Percentiles rank a stretch among this genome's conserved stretches.
Evolutionary conservation across 2,329 filamentous ascomycete species (phyloP).

Genomic region (Alternaria sp.): DNA sequence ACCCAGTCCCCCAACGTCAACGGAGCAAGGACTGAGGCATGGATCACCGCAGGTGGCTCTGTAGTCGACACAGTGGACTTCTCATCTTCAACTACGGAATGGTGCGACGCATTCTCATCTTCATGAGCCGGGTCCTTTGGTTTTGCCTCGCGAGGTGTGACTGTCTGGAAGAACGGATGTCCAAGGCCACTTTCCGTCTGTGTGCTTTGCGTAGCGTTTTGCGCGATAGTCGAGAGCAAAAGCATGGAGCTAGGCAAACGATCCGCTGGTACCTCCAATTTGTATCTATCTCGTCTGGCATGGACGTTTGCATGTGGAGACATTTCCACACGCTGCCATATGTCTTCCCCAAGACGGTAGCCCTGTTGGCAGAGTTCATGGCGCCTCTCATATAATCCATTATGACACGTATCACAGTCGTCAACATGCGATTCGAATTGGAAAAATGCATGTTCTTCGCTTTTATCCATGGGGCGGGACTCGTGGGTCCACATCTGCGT

Average conservation of each 20-base stretch:
- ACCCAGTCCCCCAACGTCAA: background rate
- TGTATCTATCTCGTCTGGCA: slow-evolving; percentile 13
- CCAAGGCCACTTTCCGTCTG: too few species aligned
- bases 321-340: slow-evolving; percentile 37
- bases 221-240: slow-evolving; percentile 33
- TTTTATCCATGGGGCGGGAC: slow-evolving; percentile 9
- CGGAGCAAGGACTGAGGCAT: slow-evolving; percentile 20
- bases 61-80: background rate
- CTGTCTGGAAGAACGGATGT: too few species aligned
- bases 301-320: slow-evolving; percentile 30
- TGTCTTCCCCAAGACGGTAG: slow-evolving; percentile 27
- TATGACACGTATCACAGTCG: slow-evolving; percentile 33
- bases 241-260: slow-evolving; percentile 26
- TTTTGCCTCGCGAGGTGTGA: background rate
- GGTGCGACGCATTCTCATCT: background rate
- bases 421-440: slow-evolving; percentile 41
- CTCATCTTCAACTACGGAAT: background rate
- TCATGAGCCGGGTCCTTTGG: background rate
- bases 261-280: slow-evolving; percentile 32
- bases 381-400: background rate
- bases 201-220: background rate
- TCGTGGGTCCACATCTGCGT: background rate
- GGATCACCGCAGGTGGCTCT: slow-evolving; percentile 9
- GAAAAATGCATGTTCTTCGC: slow-evolving; percentile 32
- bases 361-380: slow-evolving; percentile 31